Conservation (phyloP, 2,329 filamentous ascomycete genomes). For the Nothophaeocryptopus gaeumannii region DNA sequence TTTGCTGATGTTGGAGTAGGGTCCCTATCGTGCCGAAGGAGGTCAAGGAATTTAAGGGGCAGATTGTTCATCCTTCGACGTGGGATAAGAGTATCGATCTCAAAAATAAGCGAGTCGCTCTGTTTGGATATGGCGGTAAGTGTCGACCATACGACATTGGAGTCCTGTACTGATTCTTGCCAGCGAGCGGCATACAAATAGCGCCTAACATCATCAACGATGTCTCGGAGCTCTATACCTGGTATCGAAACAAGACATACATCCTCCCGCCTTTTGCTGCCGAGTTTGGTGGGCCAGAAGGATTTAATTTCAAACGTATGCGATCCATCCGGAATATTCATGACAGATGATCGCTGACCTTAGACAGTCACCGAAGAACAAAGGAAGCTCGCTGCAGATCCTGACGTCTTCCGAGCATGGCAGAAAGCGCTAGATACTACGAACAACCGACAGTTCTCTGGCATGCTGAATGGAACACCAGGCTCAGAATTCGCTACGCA, state of each 20-base stretch:
- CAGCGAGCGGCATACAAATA: constrained; percentile 15
- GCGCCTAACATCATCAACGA: constrained; percentile 18
- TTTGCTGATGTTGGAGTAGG: not conserved
- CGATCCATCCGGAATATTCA: too few relatives aligned
- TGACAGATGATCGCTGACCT: too few relatives aligned
- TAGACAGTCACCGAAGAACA: constrained; percentile 14
- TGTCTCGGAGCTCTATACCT: constrained; percentile 19
- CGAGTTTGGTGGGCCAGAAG: constrained; percentile 8
- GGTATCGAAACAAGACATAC: constrained; percentile 19
- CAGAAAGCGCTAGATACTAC: constrained; percentile 17
- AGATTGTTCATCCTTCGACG: not conserved
- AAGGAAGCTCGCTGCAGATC: constrained; percentile 14
- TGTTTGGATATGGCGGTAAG: constrained; percentile 15
- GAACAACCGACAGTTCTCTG: constrained; percentile 12
- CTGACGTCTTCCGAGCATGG: constrained; percentile 15
- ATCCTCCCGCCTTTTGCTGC: constrained; percentile 14
- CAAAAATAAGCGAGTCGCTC: constrained; percentile 1
- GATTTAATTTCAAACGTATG: constrained; percentile 19
- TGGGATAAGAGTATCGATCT: constrained; percentile 4
- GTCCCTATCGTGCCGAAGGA: too few relatives aligned
- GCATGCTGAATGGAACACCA: constrained; percentile 16
- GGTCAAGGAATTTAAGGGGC: too few relatives aligned
- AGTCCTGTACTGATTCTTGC: too few relatives aligned
- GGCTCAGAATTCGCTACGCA: constrained; percentile 5
- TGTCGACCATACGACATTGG: too few relatives aligned